Conservation (phyloP, 2,329 filamentous ascomycete genomes). For the Cercospora nicotianae region DNA sequence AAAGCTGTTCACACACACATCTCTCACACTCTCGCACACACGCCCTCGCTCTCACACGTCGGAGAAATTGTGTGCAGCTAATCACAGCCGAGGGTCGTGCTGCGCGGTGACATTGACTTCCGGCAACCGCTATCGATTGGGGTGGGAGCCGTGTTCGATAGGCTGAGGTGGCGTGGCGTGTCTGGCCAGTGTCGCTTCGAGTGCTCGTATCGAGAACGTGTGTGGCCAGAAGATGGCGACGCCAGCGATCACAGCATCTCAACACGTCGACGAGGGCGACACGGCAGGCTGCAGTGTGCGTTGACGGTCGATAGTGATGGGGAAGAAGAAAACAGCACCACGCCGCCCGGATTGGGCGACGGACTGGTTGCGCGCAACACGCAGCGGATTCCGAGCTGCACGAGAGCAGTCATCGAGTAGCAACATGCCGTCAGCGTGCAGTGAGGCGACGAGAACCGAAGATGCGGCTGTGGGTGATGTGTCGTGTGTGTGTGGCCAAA, state of each 20-base stretch:
- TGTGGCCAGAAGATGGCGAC: conserved; percentile 2
- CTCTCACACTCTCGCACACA: not conserved
- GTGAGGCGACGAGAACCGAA: conserved; percentile 10
- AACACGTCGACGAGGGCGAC: conserved; percentile 10
- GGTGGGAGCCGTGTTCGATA: conserved; percentile 14
- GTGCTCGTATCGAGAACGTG: not conserved
- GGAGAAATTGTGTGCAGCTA: conserved; percentile 13
- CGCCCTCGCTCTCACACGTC: not conserved
- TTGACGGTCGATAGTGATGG: not conserved
- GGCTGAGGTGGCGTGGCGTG: conserved; percentile 11
- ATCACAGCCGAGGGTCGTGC: conserved; percentile 21
- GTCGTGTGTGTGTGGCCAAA: not conserved
- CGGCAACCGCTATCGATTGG: conserved; percentile 24
- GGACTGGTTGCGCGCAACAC: conserved; percentile 14
- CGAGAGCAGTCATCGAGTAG: conserved; percentile 19
- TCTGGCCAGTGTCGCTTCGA: conserved; percentile 10
- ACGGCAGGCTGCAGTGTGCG: conserved; percentile 16
- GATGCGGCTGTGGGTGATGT: conserved; percentile 8
- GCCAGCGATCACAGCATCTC: not conserved
- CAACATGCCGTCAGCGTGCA: conserved; percentile 21
- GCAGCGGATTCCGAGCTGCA: conserved; percentile 10
- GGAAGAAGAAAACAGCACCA: not conserved
- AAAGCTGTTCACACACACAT: conserved; percentile 10
- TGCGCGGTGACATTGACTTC: conserved; percentile 16
- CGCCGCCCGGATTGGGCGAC: conserved; percentile 4